Evolutionary conservation across 73 alveolate species (phyloP), one percentile per base, ranked within the genome.

Genomic region (Blepharisma japonicum): DNA sequence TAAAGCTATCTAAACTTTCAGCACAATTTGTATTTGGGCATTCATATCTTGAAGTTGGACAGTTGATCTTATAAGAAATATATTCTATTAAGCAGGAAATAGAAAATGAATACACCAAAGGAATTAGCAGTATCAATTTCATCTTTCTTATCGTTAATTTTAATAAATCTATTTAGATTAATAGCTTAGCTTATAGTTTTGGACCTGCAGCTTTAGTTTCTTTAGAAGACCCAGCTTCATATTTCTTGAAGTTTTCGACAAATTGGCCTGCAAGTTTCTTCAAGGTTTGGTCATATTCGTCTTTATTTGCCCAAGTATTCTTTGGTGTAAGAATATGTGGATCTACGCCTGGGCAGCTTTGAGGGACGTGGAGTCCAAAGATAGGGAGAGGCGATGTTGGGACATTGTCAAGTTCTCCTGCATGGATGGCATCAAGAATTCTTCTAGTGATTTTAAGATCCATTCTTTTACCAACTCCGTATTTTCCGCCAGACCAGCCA

Each of bases 401-500:
- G n/a, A 83, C 97, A 70, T 81, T 85, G 14, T 86, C 97, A 18
- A 93, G 82, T 27, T 68, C 86, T 18, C 98, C 98, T 32, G 82
- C 85, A 81, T 95, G 99, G 72, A 95, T 93, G 18, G 94, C 94
- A 81, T 95, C 99, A 76, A 93, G 87, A 85, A 95, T 91, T 56
- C 86, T 78, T 51, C 99, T 95, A 20, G 99, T 94, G 66, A 77
- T 55, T 84, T 83, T 82, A 55, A 95, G 91, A 54, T 87, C 71
- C 96, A 91, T 95, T 86, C 98, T 81, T 80, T 92, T 87, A 66
- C 99, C 99, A 4, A 80, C 86, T 48, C 99, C 98, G 82, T 83
- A 91, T 55, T 94, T 89, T 21, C 99, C 98, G 25, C 98, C 98
- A n/a, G 93, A 78, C 99, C 99, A 95, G 79, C 99, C 98, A 68